Conservation (phyloP, 352 stramenopile genomes). For the Globisporangium apiculatum region DNA sequence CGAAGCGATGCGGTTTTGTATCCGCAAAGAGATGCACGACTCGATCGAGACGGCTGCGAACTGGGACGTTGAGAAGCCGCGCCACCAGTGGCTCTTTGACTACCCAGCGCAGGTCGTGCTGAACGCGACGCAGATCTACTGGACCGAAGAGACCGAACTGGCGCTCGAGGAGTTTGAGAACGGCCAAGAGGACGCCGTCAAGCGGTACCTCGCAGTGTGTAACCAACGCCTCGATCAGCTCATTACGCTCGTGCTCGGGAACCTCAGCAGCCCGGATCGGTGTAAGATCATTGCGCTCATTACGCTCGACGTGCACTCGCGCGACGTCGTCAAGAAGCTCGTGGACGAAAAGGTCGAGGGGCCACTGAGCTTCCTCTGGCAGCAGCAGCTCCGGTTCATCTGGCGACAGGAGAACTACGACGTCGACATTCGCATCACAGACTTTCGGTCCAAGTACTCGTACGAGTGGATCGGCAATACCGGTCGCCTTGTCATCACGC, state of each 20-base stretch:
- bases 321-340: slow-evolving; percentile 89
- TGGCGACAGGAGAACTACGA: slow-evolving; percentile 92
- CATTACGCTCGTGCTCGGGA: slow-evolving; percentile 88
- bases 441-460: slow-evolving; percentile 93
- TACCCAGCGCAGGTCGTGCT: slow-evolving; percentile 91
- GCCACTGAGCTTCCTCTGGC: slow-evolving; percentile 82
- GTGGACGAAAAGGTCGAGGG: slow-evolving; percentile 87
- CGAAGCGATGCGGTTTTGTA: slow-evolving; percentile 76
- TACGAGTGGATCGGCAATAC: slow-evolving; percentile 89
- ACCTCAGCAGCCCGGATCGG: slow-evolving; percentile 84
- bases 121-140: slow-evolving; percentile 90
- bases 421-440: slow-evolving; percentile 95
- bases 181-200: slow-evolving; percentile 82
- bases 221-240: slow-evolving; percentile 87
- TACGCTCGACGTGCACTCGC: slow-evolving; percentile 93
- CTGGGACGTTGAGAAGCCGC: slow-evolving; percentile 94
- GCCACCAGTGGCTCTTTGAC: slow-evolving; percentile 97
- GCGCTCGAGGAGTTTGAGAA: slow-evolving; percentile 86
- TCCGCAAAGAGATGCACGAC: slow-evolving; percentile 85
- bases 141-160: slow-evolving; percentile 95
- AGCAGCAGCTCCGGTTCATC: slow-evolving; percentile 85
- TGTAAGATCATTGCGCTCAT: slow-evolving; percentile 96
- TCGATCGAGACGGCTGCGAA: slow-evolving; percentile 81
- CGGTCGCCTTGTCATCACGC: slow-evolving; percentile 93
- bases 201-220: slow-evolving; percentile 71